Conservation (phyloP, 2,329 filamentous ascomycete species). For the Pseudopyrenochaeta lycopersici region DNA sequence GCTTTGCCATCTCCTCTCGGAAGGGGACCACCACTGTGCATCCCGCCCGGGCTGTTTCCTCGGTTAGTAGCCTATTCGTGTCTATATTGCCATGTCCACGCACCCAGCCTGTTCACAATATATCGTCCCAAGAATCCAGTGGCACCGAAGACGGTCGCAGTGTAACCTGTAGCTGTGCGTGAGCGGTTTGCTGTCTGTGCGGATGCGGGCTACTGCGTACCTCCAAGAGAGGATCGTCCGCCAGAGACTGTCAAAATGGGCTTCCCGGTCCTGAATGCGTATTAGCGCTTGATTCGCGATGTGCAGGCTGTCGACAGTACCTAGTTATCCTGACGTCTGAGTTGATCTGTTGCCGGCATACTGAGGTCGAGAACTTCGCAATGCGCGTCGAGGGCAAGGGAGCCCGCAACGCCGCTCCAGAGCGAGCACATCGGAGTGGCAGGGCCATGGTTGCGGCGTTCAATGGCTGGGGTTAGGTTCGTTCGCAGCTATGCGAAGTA, state of each 20-base stretch:
- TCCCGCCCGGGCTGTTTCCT: constrained; percentile 79
- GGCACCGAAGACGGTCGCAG: constrained; percentile 96
- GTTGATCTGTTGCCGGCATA: constrained; percentile 49
- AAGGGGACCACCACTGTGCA: constrained; percentile 93
- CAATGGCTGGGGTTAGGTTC: constrained; percentile 47
- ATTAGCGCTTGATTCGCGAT: constrained; percentile 16
- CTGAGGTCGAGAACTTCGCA: constrained; percentile 37
- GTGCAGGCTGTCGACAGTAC: constrained; percentile 11
- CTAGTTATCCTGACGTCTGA: constrained; percentile 90
- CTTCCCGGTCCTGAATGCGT: constrained; percentile 77
- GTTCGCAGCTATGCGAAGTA: constrained; percentile 37
- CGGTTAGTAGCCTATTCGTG: constrained; percentile 23
- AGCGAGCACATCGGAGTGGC: constrained; percentile 51
- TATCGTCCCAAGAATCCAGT: constrained; percentile 96
- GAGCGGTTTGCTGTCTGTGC: constrained; percentile 30
- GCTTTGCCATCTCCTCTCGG: constrained; percentile 97
- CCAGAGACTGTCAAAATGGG: constrained; percentile 88
- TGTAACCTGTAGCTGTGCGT: constrained; percentile 73
- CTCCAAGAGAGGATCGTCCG: constrained; percentile 89
- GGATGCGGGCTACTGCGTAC: constrained; percentile 58
- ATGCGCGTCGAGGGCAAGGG: constrained; percentile 39
- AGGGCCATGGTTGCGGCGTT: constrained; percentile 50
- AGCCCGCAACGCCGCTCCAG: constrained; percentile 47
- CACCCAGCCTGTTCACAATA: constrained; percentile 94
- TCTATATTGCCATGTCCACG: constrained; percentile 23